These are phyloP conservation scores for Tylopilus subfusipes DNA, from an alignment of 768 basidiomycete species.

Conservation along the genomic window DNA sequence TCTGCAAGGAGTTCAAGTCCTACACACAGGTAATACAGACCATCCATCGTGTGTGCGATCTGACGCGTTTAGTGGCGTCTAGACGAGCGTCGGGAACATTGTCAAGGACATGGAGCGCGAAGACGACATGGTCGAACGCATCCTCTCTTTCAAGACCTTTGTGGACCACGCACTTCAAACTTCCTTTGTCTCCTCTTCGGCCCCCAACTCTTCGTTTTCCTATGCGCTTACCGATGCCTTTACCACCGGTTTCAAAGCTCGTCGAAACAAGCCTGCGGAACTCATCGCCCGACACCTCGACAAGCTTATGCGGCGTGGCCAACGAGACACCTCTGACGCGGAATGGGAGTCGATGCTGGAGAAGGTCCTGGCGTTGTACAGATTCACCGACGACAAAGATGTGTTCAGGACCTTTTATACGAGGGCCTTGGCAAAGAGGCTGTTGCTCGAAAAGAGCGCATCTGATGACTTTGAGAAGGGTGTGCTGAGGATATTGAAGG, in stretches of 20 bases:
- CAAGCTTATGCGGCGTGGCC: constrained; percentile 81
- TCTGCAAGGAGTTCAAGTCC: constrained; percentile 59
- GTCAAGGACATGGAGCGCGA: constrained; percentile 62
- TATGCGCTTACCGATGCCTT: constrained; percentile 76
- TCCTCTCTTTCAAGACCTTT: constrained; percentile 64
- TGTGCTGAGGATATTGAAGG: constrained; percentile 82
- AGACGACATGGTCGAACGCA: constrained; percentile 72
- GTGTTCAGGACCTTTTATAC: constrained; percentile 93
- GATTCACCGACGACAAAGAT: constrained; percentile 89
- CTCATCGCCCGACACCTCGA: constrained; percentile 93
- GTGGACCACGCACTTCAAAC: constrained; percentile 47
- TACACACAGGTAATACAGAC: constrained; percentile 48
- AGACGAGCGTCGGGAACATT: constrained; percentile 60
- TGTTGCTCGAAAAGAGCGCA: constrained; percentile 81
- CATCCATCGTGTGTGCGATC: neutral
- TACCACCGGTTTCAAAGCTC: constrained; percentile 64
- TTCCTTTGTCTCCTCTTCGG: constrained; percentile 48
- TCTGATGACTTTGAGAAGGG: constrained; percentile 83
- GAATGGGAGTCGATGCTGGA: constrained; percentile 65
- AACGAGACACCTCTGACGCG: constrained; percentile 60
- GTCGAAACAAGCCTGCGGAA: constrained; percentile 83
- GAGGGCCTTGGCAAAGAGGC: constrained; percentile 79
- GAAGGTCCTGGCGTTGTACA: constrained; percentile 67
- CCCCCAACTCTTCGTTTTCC: constrained; percentile 51
- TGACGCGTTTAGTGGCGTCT: neutral